phyloP scores from a whole-genome alignment of 176 grass and related monocot genomes.

The Aechmea fasciata region DNA sequence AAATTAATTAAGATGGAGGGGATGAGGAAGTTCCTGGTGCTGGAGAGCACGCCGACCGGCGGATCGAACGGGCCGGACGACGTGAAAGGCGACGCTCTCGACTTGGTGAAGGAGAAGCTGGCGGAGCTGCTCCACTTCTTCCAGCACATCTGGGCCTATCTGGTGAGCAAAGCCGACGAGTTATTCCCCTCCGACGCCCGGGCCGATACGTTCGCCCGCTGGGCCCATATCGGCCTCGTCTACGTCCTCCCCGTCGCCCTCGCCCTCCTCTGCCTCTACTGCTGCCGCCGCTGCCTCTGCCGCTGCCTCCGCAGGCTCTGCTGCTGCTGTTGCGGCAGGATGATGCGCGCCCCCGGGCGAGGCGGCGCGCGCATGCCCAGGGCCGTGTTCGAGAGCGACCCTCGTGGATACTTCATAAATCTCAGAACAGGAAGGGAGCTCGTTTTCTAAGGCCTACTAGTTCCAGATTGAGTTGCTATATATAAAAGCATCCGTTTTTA shows the following conservation, averaged over 20 bases:
- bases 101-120: conserved; percentile 26
- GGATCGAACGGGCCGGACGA: not conserved
- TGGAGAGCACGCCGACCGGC: not conserved
- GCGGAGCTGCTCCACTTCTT: conserved; percentile 6
- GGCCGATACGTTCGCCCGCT: not conserved
- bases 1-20: not conserved
- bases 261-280: not conserved
- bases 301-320: not conserved
- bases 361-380: conserved; percentile 21
- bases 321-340: not conserved
- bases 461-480: too few relatives aligned
- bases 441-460: not conserved
- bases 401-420: conserved; percentile 20
- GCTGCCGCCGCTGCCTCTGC: not conserved
- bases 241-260: conserved; percentile 18
- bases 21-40: not conserved
- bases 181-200: conserved; percentile 20
- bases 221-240: not conserved
- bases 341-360: conserved; percentile 29
- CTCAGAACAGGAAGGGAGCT: conserved; percentile 20
- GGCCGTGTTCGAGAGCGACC: conserved; percentile 14
- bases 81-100: not conserved
- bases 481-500: too few relatives aligned
- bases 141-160: not conserved
- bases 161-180: conserved; percentile 19